Conservation (phyloP, 305 asterid genomes). For the Plantago rigida region DNA sequence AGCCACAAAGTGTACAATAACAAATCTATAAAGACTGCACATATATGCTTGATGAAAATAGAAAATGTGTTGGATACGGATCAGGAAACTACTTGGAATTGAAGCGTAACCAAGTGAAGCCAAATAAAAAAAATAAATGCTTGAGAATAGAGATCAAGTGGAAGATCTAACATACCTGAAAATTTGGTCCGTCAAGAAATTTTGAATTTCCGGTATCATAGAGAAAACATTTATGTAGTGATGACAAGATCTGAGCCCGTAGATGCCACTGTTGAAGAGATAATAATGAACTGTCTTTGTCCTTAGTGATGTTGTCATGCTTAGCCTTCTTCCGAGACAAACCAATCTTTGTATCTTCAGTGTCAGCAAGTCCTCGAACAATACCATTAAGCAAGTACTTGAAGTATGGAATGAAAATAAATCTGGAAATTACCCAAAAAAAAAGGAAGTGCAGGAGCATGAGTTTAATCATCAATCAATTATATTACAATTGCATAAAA, state of each 20-base stretch:
- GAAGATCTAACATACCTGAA: slow-evolving; percentile 48
- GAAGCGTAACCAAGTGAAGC: background rate
- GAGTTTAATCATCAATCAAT: no score
- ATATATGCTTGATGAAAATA: background rate
- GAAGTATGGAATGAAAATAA: slow-evolving; percentile 79
- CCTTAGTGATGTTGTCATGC: slow-evolving; percentile 34
- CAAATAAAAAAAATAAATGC: slow-evolving; percentile 1
- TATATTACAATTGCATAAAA: no score
- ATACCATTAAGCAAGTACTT: slow-evolving; percentile 74
- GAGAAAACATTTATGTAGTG: slow-evolving; percentile 72
- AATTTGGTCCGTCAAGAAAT: slow-evolving; percentile 60
- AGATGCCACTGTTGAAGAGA: slow-evolving; percentile 62
- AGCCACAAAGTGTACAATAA: background rate
- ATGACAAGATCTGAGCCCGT: slow-evolving; percentile 57
- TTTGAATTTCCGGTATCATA: slow-evolving; percentile 59
- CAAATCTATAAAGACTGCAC: background rate
- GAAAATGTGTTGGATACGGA: background rate
- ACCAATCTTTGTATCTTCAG: slow-evolving; percentile 31
- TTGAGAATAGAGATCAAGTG: slow-evolving; percentile 4
- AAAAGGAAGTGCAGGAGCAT: background rate
- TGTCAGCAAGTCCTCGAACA: slow-evolving; percentile 47
- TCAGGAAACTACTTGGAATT: background rate
- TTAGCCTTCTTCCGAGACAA: slow-evolving; percentile 49
- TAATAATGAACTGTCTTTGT: slow-evolving; percentile 32
- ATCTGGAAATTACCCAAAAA: slow-evolving; percentile 34